Conservation (phyloP, 2,329 filamentous ascomycete species). For the Fusarium coffeatum region DNA sequence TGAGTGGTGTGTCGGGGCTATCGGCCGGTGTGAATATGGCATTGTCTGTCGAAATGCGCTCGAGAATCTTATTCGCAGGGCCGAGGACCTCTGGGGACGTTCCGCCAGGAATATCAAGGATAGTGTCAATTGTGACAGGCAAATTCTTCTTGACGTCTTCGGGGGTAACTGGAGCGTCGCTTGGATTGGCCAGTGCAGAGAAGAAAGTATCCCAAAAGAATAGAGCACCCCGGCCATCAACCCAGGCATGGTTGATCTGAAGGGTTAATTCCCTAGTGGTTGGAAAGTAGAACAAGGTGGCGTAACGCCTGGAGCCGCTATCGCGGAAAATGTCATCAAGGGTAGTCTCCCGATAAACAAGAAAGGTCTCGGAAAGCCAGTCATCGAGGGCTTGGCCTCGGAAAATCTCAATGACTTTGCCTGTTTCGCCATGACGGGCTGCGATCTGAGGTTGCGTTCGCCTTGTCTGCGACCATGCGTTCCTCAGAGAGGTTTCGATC, state of each 20-base stretch:
- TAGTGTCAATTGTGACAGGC: background rate
- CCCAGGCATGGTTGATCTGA: background rate
- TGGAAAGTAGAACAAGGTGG: background rate
- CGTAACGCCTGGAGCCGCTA: background rate
- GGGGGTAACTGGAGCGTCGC: background rate
- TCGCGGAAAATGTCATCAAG: background rate
- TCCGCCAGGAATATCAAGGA: background rate
- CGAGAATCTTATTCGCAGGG: background rate
- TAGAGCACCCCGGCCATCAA: background rate
- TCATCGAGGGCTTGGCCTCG: background rate
- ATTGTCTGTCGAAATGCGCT: background rate
- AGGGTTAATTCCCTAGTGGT: background rate
- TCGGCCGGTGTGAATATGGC: background rate
- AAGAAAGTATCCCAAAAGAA: background rate
- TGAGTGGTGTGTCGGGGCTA: background rate
- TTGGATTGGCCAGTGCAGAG: background rate
- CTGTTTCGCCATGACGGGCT: background rate
- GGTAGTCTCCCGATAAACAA: background rate
- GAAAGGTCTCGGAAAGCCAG: background rate
- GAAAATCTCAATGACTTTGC: background rate
- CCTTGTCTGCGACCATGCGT: background rate
- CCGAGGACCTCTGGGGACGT: background rate
- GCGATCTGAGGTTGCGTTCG: background rate
- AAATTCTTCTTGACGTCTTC: background rate
- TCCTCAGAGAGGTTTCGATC: background rate